phyloP scores from a whole-genome alignment of 345 rosid genomes.

The Eutrema japonicum region DNA sequence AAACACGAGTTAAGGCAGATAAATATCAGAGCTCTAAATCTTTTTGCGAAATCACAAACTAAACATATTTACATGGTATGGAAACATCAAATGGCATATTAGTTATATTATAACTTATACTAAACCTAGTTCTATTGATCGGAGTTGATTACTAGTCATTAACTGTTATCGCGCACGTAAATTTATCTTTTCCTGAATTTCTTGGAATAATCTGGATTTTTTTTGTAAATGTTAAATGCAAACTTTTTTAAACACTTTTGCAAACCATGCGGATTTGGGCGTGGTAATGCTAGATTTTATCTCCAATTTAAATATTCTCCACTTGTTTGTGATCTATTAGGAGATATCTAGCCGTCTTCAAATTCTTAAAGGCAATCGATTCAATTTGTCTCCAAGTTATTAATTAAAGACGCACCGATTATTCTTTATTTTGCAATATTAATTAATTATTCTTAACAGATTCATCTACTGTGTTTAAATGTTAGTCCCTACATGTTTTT shows the following conservation, averaged over 20 bases:
- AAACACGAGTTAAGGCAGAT: background rate
- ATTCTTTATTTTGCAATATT: background rate
- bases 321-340: background rate
- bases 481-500: background rate
- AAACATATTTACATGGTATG: background rate
- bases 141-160: background rate
- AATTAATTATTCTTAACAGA: too few species aligned
- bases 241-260: constrained; percentile 18
- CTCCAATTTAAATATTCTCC: background rate
- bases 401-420: constrained; percentile 2
- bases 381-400: constrained; percentile 20
- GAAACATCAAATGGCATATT: background rate
- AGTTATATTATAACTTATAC: background rate
- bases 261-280: constrained; percentile 30
- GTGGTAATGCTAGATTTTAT: constrained; percentile 36
- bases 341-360: constrained; percentile 23
- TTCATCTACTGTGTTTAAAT: background rate
- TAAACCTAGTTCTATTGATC: background rate
- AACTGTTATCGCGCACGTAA: background rate
- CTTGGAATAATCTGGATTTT: constrained; percentile 27
- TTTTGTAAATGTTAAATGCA: background rate
- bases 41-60: background rate
- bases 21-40: background rate
- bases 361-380: constrained; percentile 25
- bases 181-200: background rate